Percentiles rank a stretch among this genome's conserved stretches.
Evolutionary conservation across 73 alveolate species (phyloP).

Genomic region (Loxodes magnus): DNA sequence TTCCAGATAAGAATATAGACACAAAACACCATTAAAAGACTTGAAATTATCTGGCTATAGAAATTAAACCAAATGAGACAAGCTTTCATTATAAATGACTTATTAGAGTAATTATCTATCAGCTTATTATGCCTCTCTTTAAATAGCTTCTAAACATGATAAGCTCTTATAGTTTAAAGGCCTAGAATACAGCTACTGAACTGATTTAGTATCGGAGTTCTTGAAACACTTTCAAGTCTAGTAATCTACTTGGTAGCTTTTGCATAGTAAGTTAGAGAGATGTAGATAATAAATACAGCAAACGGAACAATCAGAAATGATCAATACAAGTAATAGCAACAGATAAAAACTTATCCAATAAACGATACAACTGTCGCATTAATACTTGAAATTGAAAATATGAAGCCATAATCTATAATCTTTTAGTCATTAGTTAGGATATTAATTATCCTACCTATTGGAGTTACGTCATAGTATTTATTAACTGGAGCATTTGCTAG

Average conservation of each 20-base stretch:
- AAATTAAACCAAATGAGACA: background rate
- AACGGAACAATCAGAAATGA: background rate
- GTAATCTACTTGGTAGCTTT: conserved; percentile 10
- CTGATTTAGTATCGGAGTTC: too few relatives aligned
- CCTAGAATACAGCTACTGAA: background rate
- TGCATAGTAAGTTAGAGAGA: background rate
- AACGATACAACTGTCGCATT: background rate
- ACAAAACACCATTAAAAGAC: background rate
- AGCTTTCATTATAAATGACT: background rate
- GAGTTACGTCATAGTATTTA: conserved; percentile 75
- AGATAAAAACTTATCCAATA: conserved; percentile 27
- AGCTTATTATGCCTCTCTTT: background rate
- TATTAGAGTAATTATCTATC: background rate
- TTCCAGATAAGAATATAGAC: background rate
- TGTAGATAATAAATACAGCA: background rate
- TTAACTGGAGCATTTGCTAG: conserved; percentile 77
- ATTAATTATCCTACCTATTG: conserved; percentile 78
- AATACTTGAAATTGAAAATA: too few relatives aligned
- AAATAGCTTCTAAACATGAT: background rate
- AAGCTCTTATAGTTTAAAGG: background rate
- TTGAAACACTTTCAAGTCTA: too few relatives aligned
- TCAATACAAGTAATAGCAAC: background rate
- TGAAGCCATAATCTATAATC: conserved; percentile 7
- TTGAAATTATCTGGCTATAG: background rate
- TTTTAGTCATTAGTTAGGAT: conserved; percentile 67